Conservation (phyloP, 345 rosid species). For the Pugionium dolabratum region DNA sequence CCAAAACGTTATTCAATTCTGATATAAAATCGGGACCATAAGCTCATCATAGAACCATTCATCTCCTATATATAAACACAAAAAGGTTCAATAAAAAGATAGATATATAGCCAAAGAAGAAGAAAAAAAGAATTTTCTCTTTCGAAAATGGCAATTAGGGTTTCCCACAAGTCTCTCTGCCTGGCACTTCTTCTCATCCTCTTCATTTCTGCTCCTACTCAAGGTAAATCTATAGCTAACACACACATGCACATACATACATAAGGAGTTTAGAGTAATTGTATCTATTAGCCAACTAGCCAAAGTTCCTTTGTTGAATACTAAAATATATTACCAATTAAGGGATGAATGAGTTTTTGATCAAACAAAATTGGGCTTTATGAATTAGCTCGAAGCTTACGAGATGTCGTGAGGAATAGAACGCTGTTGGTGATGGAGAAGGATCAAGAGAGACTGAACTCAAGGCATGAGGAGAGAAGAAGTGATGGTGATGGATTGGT, state of each 20-base stretch:
- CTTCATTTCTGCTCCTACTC: constrained; percentile 27
- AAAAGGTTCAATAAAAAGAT: constrained; percentile 29
- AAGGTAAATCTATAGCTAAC: constrained; percentile 31
- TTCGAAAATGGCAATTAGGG: constrained; percentile 41
- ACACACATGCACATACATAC: not conserved
- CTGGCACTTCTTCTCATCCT: constrained; percentile 35
- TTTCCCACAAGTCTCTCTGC: constrained; percentile 35
- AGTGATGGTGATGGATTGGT: constrained; percentile 39
- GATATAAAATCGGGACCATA: constrained; percentile 37
- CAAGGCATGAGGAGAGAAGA: constrained; percentile 29
- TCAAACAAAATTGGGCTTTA: not conserved
- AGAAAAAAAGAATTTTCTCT: constrained; percentile 2
- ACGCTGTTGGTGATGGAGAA: constrained; percentile 21
- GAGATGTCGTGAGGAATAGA: constrained; percentile 21
- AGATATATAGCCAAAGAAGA: constrained; percentile 18
- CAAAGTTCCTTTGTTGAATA: too few relatives aligned
- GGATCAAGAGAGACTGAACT: constrained; percentile 26
- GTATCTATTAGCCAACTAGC: constrained; percentile 4
- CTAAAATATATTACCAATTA: too few relatives aligned
- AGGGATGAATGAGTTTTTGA: not conserved
- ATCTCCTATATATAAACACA: constrained; percentile 41
- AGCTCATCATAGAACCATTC: constrained; percentile 35
- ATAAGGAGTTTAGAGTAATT: not conserved
- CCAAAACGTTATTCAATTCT: constrained; percentile 38
- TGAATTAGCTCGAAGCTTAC: constrained; percentile 34